These are phyloP conservation scores for Tetrapyrgos nigripes DNA, from an alignment of 1,284 basidiomycete species.

Conservation along the genomic window DNA sequence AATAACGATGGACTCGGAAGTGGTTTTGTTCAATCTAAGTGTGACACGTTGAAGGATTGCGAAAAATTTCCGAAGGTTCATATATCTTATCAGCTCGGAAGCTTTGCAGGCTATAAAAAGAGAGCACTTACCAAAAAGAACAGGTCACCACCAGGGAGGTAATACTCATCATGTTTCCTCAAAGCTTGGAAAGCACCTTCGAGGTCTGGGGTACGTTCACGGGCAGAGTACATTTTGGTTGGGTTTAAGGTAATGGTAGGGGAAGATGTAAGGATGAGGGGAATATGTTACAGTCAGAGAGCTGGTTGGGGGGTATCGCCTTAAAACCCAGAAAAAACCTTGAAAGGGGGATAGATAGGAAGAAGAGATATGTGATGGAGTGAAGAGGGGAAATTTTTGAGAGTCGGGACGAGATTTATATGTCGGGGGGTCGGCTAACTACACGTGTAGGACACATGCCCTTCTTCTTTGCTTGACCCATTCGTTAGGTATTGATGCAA, in stretches of 20 bases:
- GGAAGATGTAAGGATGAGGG: no score
- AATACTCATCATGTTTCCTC: conserved; percentile 52
- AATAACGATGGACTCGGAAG: conserved; percentile 67
- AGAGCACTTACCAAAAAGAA: conserved; percentile 45
- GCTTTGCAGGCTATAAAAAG: background rate
- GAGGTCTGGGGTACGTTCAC: background rate
- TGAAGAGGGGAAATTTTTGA: background rate
- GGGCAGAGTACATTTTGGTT: background rate
- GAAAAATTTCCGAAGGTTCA: background rate
- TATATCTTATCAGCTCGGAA: conserved; percentile 4
- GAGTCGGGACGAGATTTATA: background rate
- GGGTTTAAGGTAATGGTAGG: background rate
- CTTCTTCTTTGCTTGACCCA: background rate
- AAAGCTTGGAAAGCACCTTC: conserved; percentile 31
- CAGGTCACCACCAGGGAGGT: conserved; percentile 60
- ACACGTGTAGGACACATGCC: background rate
- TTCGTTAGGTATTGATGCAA: background rate
- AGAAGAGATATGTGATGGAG: background rate
- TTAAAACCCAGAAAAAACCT: background rate
- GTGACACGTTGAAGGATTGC: no score
- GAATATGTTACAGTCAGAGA: background rate
- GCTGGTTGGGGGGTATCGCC: background rate
- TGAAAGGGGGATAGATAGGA: background rate
- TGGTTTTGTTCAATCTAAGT: conserved; percentile 54
- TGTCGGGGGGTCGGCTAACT: background rate